Evolutionary conservation across 768 basidiomycete species (phyloP).

Genomic region (Lactarius hengduanensis): DNA sequence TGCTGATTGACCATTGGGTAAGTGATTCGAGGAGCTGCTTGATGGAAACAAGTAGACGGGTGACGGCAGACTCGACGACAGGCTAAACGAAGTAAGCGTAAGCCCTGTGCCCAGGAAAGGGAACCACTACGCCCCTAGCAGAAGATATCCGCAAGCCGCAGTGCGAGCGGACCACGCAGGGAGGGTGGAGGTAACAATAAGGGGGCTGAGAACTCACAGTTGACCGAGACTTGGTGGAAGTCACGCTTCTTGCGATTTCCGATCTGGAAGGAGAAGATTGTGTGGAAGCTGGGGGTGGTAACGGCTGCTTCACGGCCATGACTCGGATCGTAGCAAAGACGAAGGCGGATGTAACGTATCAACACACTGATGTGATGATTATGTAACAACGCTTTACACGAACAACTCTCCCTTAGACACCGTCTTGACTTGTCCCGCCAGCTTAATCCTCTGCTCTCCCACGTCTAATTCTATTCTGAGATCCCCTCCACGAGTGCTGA

Average conservation of each 20-base stretch:
- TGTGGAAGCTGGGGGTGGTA: slow-evolving; percentile 4
- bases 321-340: not conserved
- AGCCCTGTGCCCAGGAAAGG: not conserved
- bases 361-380: not conserved
- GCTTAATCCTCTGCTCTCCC: slow-evolving; percentile 1
- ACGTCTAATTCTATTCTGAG: slow-evolving; percentile 14
- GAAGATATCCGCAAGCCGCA: not conserved
- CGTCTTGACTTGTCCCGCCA: slow-evolving; percentile 7
- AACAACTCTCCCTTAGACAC: slow-evolving; percentile 17
- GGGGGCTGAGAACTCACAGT: slow-evolving; percentile 12
- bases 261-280: not conserved
- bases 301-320: slow-evolving; percentile 24
- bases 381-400: slow-evolving; percentile 1
- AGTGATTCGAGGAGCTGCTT: slow-evolving; percentile 91
- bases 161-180: too few species aligned
- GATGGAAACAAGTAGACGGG: slow-evolving; percentile 89
- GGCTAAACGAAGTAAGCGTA: slow-evolving; percentile 43
- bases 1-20: slow-evolving; percentile 76
- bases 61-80: slow-evolving; percentile 87
- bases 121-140: not conserved
- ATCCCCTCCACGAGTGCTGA: slow-evolving; percentile 22
- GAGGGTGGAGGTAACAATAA: not conserved
- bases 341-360: not conserved
- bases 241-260: slow-evolving; percentile 9
- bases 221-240: slow-evolving; percentile 13